These are phyloP conservation scores for Inga laurina DNA, from an alignment of 306 rosid species.

Conservation along the genomic window DNA sequence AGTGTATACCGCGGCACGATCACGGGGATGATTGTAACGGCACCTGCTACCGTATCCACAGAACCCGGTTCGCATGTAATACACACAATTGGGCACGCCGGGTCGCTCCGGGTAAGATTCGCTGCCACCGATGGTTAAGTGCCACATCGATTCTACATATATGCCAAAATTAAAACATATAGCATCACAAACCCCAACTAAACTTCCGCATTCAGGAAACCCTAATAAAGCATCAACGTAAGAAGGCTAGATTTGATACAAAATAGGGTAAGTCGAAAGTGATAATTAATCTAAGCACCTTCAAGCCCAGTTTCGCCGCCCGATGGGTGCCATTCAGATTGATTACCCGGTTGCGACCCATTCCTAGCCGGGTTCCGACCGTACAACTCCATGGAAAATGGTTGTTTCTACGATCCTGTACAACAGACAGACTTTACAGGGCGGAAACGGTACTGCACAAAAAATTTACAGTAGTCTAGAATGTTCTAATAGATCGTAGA, in stretches of 20 bases:
- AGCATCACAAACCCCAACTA: conserved; percentile 40
- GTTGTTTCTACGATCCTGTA: conserved; percentile 19
- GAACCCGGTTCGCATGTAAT: conserved; percentile 84
- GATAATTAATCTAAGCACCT: conserved; percentile 40
- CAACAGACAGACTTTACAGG: conserved; percentile 21
- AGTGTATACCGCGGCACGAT: conserved; percentile 76
- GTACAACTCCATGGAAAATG: conserved; percentile 61
- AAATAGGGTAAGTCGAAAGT: background rate
- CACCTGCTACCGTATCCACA: conserved; percentile 89
- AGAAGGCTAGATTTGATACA: background rate
- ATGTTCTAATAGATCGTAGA: conserved; percentile 46
- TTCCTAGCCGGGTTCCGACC: conserved; percentile 61
- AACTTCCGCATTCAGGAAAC: conserved; percentile 43
- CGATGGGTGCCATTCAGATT: conserved; percentile 67
- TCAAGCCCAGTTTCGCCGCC: conserved; percentile 57
- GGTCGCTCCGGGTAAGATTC: conserved; percentile 86
- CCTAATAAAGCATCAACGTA: conserved; percentile 30
- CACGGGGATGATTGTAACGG: conserved; percentile 86
- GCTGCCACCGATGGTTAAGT: conserved; percentile 51
- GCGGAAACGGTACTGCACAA: conserved; percentile 8
- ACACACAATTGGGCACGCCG: conserved; percentile 75
- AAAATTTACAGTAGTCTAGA: conserved; percentile 32
- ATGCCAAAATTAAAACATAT: conserved; percentile 9
- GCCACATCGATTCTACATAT: conserved; percentile 79
- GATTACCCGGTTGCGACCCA: conserved; percentile 57